These are phyloP conservation scores for Apiotrichum brassicae DNA, from an alignment of 1,284 basidiomycete species.

Conservation along the genomic window DNA sequence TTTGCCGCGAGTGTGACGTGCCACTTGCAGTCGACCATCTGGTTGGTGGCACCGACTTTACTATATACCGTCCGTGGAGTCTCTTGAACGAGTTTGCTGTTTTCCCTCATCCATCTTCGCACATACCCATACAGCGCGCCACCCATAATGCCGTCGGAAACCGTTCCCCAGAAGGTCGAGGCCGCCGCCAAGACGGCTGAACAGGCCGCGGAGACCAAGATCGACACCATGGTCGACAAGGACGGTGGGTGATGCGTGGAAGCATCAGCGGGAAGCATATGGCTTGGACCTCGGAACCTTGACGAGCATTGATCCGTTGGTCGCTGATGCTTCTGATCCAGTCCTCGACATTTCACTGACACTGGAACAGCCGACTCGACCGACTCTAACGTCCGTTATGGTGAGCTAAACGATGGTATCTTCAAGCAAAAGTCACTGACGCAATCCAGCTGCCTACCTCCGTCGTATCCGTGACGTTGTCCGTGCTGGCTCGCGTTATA, in stretches of 20 bases:
- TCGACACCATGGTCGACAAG: constrained; percentile 1
- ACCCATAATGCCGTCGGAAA: not conserved
- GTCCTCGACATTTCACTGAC: not conserved
- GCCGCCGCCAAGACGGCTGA: not conserved
- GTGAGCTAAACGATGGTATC: constrained; percentile 21
- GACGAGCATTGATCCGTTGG: too few species aligned
- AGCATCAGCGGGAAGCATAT: too few species aligned
- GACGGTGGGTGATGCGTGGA: constrained; percentile 4
- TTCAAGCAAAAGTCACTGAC: not conserved
- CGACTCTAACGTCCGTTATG: constrained; percentile 45
- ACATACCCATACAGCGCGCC: too few species aligned
- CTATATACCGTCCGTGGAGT: too few species aligned
- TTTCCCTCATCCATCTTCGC: not conserved
- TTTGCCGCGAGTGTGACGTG: too few species aligned
- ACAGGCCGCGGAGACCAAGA: not conserved
- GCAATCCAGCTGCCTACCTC: constrained; percentile 64
- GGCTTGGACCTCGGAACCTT: too few species aligned
- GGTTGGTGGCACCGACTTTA: not conserved
- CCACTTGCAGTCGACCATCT: too few species aligned
- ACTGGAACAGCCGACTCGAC: constrained; percentile 41
- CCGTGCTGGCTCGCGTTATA: constrained; percentile 66
- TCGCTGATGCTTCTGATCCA: too few species aligned
- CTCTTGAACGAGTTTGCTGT: not conserved
- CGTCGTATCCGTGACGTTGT: constrained; percentile 70
- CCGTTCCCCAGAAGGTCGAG: constrained; percentile 1